Percentiles rank a stretch among this genome's conserved stretches.
Conservation (phyloP, 768 basidiomycete genomes). For the Aureoboletus auriporus region DNA sequence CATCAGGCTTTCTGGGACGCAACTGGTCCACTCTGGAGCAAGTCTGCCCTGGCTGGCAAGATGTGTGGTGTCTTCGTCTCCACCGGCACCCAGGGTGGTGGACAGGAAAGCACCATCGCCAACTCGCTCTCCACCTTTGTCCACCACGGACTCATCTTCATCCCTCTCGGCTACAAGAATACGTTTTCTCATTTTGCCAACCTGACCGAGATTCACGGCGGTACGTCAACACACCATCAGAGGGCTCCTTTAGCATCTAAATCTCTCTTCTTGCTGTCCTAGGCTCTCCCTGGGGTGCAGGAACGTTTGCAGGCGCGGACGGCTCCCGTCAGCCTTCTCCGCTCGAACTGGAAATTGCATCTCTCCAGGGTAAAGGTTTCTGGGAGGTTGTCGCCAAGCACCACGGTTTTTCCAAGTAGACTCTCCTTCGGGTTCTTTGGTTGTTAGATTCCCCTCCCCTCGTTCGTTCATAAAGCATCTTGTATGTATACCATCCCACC, state of each 20-base stretch:
- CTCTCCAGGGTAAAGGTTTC: constrained; percentile 55
- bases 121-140: constrained; percentile 42
- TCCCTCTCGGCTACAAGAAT: constrained; percentile 50
- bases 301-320: constrained; percentile 52
- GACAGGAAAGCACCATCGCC: constrained; percentile 39
- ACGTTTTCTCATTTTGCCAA: constrained; percentile 36
- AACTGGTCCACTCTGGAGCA: constrained; percentile 44
- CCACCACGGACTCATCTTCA: constrained; percentile 53
- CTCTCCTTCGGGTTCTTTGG: too few relatives aligned
- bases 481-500: not conserved
- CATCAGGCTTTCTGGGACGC: constrained; percentile 44
- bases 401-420: constrained; percentile 18
- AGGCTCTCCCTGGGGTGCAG: constrained; percentile 84
- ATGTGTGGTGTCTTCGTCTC: constrained; percentile 45
- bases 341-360: constrained; percentile 55
- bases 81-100: constrained; percentile 45
- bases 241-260: too few relatives aligned
- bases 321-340: constrained; percentile 58
- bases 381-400: constrained; percentile 43
- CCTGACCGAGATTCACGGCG: constrained; percentile 44
- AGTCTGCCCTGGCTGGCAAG: constrained; percentile 42
- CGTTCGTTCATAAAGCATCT: not conserved
- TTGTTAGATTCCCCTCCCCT: not conserved
- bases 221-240: constrained; percentile 23
- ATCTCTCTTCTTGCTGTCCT: not conserved